phyloP scores from a whole-genome alignment of 1,139 yeast genomes.

The Kazachstania sp. region DNA sequence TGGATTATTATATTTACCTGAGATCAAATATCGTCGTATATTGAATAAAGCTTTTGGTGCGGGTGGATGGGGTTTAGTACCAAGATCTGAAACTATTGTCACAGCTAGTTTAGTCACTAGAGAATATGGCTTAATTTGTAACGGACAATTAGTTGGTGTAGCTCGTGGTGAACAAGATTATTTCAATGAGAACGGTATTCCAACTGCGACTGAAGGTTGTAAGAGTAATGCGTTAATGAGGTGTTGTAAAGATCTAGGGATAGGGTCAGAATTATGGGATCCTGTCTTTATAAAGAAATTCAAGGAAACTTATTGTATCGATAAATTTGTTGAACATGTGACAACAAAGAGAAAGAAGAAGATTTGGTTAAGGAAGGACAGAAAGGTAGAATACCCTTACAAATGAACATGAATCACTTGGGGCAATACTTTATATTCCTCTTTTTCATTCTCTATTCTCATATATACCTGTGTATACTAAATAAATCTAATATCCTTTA shows the following conservation, averaged over 20 bases:
- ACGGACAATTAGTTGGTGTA: conserved; percentile 81
- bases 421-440: not conserved
- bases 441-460: not conserved
- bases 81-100: conserved; percentile 75
- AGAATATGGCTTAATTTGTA: conserved; percentile 81
- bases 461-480: no score
- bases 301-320: conserved; percentile 70
- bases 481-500: no score
- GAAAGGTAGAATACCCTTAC: conserved; percentile 73
- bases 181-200: conserved; percentile 76
- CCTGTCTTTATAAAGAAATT: conserved; percentile 78
- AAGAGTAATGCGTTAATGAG: conserved; percentile 95
- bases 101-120: conserved; percentile 62
- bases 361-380: conserved; percentile 83
- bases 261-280: conserved; percentile 96
- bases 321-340: conserved; percentile 78
- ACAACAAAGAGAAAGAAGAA: conserved; percentile 77
- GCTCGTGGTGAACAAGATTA: conserved; percentile 96
- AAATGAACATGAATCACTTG: conserved; percentile 29
- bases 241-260: conserved; percentile 93
- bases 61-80: conserved; percentile 98
- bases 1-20: conserved; percentile 85
- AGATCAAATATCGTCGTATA: conserved; percentile 85
- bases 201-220: conserved; percentile 97
- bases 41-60: conserved; percentile 91